Evolutionary conservation across 2,329 filamentous ascomycete genomes (phyloP).

Genomic region (Pseudohalonectria lignicola): DNA sequence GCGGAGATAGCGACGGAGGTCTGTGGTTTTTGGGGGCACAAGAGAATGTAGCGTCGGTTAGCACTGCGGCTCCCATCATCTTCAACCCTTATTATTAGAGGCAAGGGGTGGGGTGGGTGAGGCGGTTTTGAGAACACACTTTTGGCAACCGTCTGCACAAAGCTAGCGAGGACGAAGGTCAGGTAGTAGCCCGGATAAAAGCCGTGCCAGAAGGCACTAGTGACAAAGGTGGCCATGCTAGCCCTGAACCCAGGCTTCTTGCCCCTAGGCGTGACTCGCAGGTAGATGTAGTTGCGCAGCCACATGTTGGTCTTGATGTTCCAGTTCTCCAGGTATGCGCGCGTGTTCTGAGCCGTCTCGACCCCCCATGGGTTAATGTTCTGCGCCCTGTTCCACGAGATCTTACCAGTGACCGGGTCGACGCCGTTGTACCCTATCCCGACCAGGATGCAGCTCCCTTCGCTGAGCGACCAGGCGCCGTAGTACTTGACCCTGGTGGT

Average conservation of each 20-base stretch:
- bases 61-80: no score
- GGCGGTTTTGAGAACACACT: constrained; percentile 65
- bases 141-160: constrained; percentile 89
- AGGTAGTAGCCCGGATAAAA: constrained; percentile 97
- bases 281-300: constrained; percentile 91
- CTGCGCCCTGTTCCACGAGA: constrained; percentile 80
- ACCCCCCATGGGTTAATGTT: constrained; percentile 83
- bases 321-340: constrained; percentile 84
- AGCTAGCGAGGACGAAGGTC: constrained; percentile 76
- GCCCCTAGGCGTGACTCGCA: constrained; percentile 87
- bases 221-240: constrained; percentile 85
- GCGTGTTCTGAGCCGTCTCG: constrained; percentile 86
- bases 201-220: constrained; percentile 94
- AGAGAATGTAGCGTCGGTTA: no score
- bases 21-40: no score
- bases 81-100: no score
- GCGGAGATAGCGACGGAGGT: constrained; percentile 78
- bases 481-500: constrained; percentile 89
- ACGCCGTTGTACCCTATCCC: constrained; percentile 92
- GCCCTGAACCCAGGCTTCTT: constrained; percentile 95
- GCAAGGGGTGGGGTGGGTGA: no score
- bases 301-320: constrained; percentile 99
- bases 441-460: constrained; percentile 87
- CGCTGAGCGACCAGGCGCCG: constrained; percentile 85
- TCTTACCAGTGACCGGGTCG: constrained; percentile 71